Evolutionary conservation across 352 stramenopile genomes (phyloP).

Genomic region (Chrysophaeum taylorii): DNA sequence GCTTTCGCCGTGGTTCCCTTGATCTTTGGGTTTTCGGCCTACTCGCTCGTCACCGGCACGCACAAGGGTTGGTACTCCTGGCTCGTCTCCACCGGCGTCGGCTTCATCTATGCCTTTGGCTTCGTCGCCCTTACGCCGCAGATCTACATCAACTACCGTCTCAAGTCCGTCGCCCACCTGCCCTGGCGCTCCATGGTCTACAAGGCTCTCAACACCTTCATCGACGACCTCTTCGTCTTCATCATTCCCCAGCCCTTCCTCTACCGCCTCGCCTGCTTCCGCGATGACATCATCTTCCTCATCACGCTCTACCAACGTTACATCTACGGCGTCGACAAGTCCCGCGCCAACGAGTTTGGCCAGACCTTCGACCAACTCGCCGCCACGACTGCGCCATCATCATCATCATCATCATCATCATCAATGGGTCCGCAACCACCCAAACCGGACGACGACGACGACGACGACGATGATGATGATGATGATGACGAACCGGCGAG

Average conservation of each 20-base stretch:
- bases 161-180: slow-evolving; percentile 87
- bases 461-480: too few species aligned
- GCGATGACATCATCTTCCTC: slow-evolving; percentile 97
- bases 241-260: slow-evolving; percentile 94
- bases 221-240: slow-evolving; percentile 90
- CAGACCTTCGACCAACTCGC: too few species aligned
- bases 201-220: slow-evolving; percentile 92
- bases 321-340: slow-evolving; percentile 56
- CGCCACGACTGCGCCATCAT: too few species aligned
- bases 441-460: too few species aligned
- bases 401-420: too few species aligned
- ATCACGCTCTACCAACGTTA: slow-evolving; percentile 95
- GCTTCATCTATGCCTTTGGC: slow-evolving; percentile 96
- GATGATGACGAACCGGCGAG: too few species aligned
- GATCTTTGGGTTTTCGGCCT: slow-evolving; percentile 81
- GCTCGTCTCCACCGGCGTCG: slow-evolving; percentile 83
- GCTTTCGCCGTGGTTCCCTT: slow-evolving; percentile 48
- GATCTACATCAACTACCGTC: slow-evolving; percentile 96
- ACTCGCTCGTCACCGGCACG: slow-evolving; percentile 81
- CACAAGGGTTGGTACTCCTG: slow-evolving; percentile 96
- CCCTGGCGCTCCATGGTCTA: slow-evolving; percentile 95
- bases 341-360: slow-evolving; percentile 46
- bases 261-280: slow-evolving; percentile 89
- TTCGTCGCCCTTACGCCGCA: slow-evolving; percentile 98
- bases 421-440: too few species aligned